Percentiles rank a stretch among this genome's conserved stretches.
These are phyloP conservation scores for Dacryopinax spathularia DNA, from an alignment of 768 basidiomycete genomes.

Conservation along the genomic window DNA sequence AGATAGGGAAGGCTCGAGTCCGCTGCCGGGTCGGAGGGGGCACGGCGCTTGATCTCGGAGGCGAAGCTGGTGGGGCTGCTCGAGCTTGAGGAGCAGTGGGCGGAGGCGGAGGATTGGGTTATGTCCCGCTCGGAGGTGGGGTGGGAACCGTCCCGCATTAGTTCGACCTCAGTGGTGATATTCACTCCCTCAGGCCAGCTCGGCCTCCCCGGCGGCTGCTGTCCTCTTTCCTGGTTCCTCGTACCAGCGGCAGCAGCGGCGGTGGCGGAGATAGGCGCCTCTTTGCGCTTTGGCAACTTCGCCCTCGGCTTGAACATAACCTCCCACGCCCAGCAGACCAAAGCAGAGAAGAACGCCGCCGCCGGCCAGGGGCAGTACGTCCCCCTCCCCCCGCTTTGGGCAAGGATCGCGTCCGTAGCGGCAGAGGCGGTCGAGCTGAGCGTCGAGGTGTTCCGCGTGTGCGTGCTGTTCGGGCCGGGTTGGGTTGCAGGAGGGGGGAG, in stretches of 20 bases:
- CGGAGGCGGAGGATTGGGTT: background rate
- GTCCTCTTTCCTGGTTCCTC: background rate
- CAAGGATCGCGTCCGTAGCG: background rate
- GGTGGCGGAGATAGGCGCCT: background rate
- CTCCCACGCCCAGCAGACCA: slow-evolving; percentile 2
- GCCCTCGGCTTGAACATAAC: background rate
- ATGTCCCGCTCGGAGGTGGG: background rate
- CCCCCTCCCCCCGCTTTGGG: background rate
- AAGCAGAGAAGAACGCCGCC: background rate
- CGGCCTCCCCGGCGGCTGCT: background rate
- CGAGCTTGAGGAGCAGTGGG: background rate
- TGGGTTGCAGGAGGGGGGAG: background rate
- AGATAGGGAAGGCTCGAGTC: background rate
- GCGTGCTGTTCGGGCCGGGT: background rate
- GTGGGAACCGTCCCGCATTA: background rate
- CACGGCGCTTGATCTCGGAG: background rate
- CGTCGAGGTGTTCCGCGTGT: background rate
- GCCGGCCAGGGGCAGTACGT: background rate
- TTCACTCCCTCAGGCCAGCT: background rate
- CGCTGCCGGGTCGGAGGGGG: background rate
- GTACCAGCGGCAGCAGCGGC: background rate
- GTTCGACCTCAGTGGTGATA: background rate
- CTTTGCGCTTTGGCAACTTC: background rate
- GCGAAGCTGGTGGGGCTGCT: background rate
- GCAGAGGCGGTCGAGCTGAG: background rate